Conservation (phyloP, 345 rosid species). For the Hypericum androsaemum region DNA sequence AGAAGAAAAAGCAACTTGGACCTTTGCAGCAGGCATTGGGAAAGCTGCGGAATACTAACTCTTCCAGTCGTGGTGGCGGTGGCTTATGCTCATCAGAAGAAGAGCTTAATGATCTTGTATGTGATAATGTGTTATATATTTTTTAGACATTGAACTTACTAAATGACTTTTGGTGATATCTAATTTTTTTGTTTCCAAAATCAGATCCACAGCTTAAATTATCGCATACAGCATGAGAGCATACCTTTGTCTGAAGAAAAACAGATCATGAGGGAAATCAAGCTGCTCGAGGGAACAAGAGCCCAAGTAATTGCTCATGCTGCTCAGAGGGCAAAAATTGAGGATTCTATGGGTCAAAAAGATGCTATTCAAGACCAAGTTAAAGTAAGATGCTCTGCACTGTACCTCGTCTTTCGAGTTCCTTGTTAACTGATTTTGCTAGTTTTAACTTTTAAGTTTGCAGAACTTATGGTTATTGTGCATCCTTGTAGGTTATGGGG, state of each 20-base stretch:
- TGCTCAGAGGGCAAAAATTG: constrained; percentile 68
- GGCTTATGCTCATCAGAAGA: constrained; percentile 83
- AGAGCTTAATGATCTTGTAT: constrained; percentile 72
- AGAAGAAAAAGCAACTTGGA: constrained; percentile 68
- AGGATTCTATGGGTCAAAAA: constrained; percentile 80
- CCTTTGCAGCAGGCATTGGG: constrained; percentile 87
- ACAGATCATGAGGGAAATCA: constrained; percentile 78
- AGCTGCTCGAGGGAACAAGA: constrained; percentile 87
- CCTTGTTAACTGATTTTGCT: background rate
- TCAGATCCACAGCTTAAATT: constrained; percentile 72
- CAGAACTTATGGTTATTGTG: background rate
- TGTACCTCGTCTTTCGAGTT: no score
- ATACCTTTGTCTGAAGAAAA: constrained; percentile 86
- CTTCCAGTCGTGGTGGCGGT: constrained; percentile 22
- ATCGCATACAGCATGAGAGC: constrained; percentile 88
- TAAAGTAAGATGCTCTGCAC: constrained; percentile 45
- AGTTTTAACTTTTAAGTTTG: background rate
- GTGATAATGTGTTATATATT: constrained; percentile 6
- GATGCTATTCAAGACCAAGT: constrained; percentile 86
- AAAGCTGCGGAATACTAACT: constrained; percentile 45
- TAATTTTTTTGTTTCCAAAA: constrained; percentile 5
- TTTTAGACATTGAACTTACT: no score
- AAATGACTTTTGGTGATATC: no score
- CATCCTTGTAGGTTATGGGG: constrained; percentile 59
- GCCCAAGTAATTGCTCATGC: constrained; percentile 80